A percentile compares a stretch with the other conserved stretches of the same genome.
Conservation (phyloP, 345 rosid genomes). For the Excoecaria cochinchinensis region DNA sequence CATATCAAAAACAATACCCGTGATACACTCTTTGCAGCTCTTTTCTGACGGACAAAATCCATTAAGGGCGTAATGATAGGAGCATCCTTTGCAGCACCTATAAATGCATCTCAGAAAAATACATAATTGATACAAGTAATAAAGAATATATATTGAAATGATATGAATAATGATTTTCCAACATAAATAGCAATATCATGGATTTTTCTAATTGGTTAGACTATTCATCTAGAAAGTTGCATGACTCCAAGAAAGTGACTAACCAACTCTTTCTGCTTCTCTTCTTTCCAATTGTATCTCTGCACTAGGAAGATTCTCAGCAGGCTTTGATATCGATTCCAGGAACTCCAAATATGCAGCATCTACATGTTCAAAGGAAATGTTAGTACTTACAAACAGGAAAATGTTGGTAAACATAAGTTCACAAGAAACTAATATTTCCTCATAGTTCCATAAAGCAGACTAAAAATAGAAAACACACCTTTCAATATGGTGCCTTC, state of each 20-base stretch:
- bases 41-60: constrained; percentile 78
- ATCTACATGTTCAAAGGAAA: constrained; percentile 48
- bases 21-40: constrained; percentile 56
- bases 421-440: constrained; percentile 16
- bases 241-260: constrained; percentile 8
- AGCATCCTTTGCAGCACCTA: constrained; percentile 50
- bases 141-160: not conserved
- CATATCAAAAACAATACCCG: constrained; percentile 41
- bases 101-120: not conserved
- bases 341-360: constrained; percentile 79
- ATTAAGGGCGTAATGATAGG: constrained; percentile 67
- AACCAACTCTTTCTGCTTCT: constrained; percentile 71
- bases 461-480: constrained; percentile 16
- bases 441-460: not conserved
- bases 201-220: not conserved
- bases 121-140: not conserved
- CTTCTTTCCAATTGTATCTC: constrained; percentile 69
- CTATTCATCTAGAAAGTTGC: not conserved
- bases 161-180: not conserved
- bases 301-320: constrained; percentile 75
- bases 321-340: constrained; percentile 65
- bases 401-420: constrained; percentile 9
- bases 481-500: constrained; percentile 67
- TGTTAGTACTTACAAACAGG: constrained; percentile 18
- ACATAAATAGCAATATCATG: not conserved